phyloP scores from a whole-genome alignment of 2,329 filamentous ascomycete species.

The Claviceps lovelessii region DNA sequence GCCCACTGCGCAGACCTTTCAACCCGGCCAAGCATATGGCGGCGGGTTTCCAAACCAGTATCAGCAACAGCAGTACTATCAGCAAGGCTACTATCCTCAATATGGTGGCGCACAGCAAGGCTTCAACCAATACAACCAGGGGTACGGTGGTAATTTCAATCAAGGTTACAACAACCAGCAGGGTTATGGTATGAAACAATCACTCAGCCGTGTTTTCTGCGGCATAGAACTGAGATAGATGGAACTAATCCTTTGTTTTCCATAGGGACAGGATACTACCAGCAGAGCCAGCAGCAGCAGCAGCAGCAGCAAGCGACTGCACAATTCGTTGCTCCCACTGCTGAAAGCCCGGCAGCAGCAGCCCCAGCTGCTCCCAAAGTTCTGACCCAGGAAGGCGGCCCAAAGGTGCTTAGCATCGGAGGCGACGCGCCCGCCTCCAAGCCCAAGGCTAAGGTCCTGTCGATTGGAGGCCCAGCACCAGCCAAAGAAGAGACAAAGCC shows the following conservation, averaged over 20 bases:
- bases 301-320: constrained; percentile 10
- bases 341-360: constrained; percentile 19
- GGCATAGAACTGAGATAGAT: not conserved
- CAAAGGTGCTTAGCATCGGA: constrained; percentile 59
- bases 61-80: constrained; percentile 34
- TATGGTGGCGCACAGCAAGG: constrained; percentile 34
- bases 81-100: constrained; percentile 44
- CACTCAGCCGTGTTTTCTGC: not conserved
- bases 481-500: constrained; percentile 30
- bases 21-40: constrained; percentile 55
- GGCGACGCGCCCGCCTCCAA: constrained; percentile 40
- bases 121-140: constrained; percentile 38
- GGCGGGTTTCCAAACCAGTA: constrained; percentile 42
- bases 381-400: constrained; percentile 38
- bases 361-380: constrained; percentile 22
- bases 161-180: constrained; percentile 31
- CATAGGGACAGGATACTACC: constrained; percentile 35
- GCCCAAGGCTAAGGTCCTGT: constrained; percentile 34
- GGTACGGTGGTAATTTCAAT: constrained; percentile 36
- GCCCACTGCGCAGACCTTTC: constrained; percentile 55
- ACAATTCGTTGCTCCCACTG: not conserved
- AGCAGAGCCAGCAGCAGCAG: constrained; percentile 28
- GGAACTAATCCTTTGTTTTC: not conserved
- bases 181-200: constrained; percentile 23
- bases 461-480: constrained; percentile 23